Base-by-base conservation (phyloP, 768 basidiomycete genomes). In the Heimioporus sp. region DNA sequence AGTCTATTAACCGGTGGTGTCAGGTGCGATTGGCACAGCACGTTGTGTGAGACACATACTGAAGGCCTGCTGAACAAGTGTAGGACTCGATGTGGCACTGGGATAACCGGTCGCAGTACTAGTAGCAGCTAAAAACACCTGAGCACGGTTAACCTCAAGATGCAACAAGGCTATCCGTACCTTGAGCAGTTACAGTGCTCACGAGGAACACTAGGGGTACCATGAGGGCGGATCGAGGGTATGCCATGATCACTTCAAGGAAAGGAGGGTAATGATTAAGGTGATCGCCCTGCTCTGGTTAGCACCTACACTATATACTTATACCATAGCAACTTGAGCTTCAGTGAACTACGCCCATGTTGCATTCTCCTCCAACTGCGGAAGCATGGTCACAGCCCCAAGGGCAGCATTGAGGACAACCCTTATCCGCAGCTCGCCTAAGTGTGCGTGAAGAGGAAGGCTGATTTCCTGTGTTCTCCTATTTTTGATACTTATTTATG, bases 1-100 rank as follows among this genome's bases (percentile, higher is more conserved):
- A 68, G 9, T n/a, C 67, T 65, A 30, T 28, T 28, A 28, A 32
- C 50, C 36, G 7, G 3, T 17, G 5, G 30, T 28, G 15, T 59
- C 20, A 52, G n/a, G 37, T 35, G 13, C 13, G 12, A 31, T 36
- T 1, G 6, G 32, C 13, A 17, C 24, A 40, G 16, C 1, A 5
- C 28, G 5, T 16, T 10, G 20, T 30, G 13, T 7, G 24, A 11
- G 21, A 40, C 13, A 34, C 30, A 17, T 37, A 50, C 57, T 20
- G 3, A n/a, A 55, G 3, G 19, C 35, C 39, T 36, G 32, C 45
- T 60, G 51, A 10, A 55, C 36, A 3, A 52, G 48, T 11, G 51
- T 59, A 3, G 43, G 51, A 19, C 42, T 59, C 17, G 53, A 21
- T 4, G 53, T 53, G 41, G 51, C 38, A 19, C 45, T 50, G 4